Conservation (phyloP, 2,329 filamentous ascomycete genomes). For the Lachnum nothofagi region DNA sequence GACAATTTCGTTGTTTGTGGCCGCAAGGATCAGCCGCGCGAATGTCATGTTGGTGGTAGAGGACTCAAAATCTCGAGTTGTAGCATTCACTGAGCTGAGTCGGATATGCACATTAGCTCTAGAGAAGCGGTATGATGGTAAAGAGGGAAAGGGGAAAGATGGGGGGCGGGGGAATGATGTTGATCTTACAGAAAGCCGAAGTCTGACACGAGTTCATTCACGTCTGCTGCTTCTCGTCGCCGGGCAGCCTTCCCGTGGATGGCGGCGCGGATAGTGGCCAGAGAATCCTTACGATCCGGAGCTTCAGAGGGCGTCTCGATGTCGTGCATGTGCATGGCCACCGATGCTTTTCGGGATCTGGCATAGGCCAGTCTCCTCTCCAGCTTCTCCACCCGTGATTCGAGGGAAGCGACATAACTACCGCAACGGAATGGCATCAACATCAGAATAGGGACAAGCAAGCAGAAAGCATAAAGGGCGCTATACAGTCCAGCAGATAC, state of each 20-base stretch:
- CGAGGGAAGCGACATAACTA: slow-evolving; percentile 93
- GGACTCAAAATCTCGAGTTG: slow-evolving; percentile 86
- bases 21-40: slow-evolving; percentile 79
- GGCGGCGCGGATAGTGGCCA: slow-evolving; percentile 56
- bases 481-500: too few relatives aligned
- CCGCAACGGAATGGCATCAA: too few relatives aligned
- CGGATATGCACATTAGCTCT: slow-evolving; percentile 4
- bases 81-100: slow-evolving; percentile 81
- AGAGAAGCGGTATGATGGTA: too few relatives aligned
- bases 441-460: too few relatives aligned
- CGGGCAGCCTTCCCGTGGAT: slow-evolving; percentile 61
- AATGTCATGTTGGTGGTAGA: slow-evolving; percentile 88
- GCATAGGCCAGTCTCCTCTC: slow-evolving; percentile 71
- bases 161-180: too few relatives aligned
- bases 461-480: too few relatives aligned
- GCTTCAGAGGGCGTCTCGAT: slow-evolving; percentile 43
- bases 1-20: slow-evolving; percentile 68
- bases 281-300: slow-evolving; percentile 58
- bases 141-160: too few relatives aligned
- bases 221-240: slow-evolving; percentile 71
- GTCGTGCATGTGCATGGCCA: slow-evolving; percentile 62
- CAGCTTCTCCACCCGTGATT: slow-evolving; percentile 81
- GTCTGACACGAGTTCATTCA: slow-evolving; percentile 87
- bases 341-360: slow-evolving; percentile 64
- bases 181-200: slow-evolving; percentile 76